Evolutionary conservation across 306 rosid species (phyloP), one percentile per base, ranked within the genome.

Genomic region (Vigna mungo): DNA sequence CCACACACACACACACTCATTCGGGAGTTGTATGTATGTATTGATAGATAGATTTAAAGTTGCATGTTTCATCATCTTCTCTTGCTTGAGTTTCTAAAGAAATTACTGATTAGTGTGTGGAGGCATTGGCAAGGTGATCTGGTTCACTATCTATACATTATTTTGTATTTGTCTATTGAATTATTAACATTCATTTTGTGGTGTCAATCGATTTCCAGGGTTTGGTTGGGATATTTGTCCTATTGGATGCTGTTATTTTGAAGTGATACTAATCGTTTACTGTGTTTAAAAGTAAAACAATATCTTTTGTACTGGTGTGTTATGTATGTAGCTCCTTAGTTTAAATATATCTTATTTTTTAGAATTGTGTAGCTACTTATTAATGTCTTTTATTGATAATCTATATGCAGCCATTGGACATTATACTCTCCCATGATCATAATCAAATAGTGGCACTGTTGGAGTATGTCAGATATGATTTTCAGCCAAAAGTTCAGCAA

Each of bases 401-500:
- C 47, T 78, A 76, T 60, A 60, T 86, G 84, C 96, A 95, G 98
- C 97, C 98, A 41, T 84, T 95, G 93, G 97, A 95, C 82, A 86
- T 92, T 82, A 88, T 95, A 74, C 97, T 95, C 70, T 87, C 97
- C 44, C 98, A 95, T 79, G 98, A 95, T 89, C 97, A 89, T 74
- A 87, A 85, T 85, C 98, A 95, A 88, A 86, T 95, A 82, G 89
- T 95, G 66, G 91, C 92, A 20, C 81, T 95, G 58, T 85, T 95
- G 89, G 98, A 95, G 89, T 95, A 92, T 77, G 97, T 88, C 78
- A 88, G 98, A 95, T 95, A 95, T 81, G 98, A 95, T 81, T 88
- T 88, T 87, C 93, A 70, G 78, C 97, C 96, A 68, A 90, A 87
- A 83, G 86, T 92, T 82, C 98, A 92, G 84, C 93, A 88, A 84